Conservation (phyloP, 1,139 yeast genomes). For the Candida frijolesensis region DNA sequence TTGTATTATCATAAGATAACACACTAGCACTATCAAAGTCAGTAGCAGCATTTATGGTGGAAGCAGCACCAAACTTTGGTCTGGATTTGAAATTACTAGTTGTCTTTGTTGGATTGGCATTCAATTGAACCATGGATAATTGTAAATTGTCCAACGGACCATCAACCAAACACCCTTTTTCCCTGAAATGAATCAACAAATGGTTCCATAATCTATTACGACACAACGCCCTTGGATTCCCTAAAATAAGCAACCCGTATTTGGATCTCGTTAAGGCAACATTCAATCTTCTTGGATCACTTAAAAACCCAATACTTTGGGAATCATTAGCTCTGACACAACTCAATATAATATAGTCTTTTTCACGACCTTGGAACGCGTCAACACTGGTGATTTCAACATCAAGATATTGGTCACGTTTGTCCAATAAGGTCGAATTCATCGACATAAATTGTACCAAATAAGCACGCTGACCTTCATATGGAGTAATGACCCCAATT, state of each 20-base stretch:
- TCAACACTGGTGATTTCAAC: constrained; percentile 93
- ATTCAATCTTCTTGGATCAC: constrained; percentile 87
- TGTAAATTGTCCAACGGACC: constrained; percentile 87
- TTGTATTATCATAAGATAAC: constrained; percentile 42
- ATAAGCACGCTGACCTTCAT: constrained; percentile 91
- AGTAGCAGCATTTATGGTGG: constrained; percentile 13
- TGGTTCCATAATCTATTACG: constrained; percentile 80
- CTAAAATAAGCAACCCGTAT: constrained; percentile 79
- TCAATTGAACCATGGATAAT: constrained; percentile 65
- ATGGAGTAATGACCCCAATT: constrained; percentile 92
- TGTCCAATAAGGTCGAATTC: constrained; percentile 64
- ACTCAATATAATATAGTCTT: constrained; percentile 83
- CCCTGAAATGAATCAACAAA: constrained; percentile 75
- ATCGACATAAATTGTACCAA: constrained; percentile 76
- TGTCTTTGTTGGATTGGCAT: constrained; percentile 8
- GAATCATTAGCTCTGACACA: constrained; percentile 91
- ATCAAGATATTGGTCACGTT: constrained; percentile 61
- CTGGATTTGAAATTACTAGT: not conserved
- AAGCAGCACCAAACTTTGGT: constrained; percentile 15
- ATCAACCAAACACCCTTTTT: constrained; percentile 85
- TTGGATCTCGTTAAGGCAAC: constrained; percentile 93
- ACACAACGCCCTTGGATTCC: constrained; percentile 80
- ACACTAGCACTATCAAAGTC: constrained; percentile 52
- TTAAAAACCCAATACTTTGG: constrained; percentile 81
- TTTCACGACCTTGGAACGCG: constrained; percentile 96